Conservation (phyloP, 2,329 filamentous ascomycete species). For the Fusarium azukiicola region DNA sequence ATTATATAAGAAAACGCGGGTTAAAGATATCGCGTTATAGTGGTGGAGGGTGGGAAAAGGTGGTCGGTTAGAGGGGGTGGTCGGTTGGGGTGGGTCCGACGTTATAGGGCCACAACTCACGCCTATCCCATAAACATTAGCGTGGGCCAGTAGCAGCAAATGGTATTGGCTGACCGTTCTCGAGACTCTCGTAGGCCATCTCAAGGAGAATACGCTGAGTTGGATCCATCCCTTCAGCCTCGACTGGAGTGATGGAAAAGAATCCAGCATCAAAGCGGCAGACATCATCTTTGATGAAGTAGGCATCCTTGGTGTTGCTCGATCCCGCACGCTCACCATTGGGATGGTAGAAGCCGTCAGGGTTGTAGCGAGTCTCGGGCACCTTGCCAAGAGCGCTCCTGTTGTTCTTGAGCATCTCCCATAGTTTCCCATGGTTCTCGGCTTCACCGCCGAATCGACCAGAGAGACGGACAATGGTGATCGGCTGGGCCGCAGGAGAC, state of each 20-base stretch:
- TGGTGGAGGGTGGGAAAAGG: no score
- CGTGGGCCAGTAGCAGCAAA: background rate
- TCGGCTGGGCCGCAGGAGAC: background rate
- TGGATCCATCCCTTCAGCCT: conserved; percentile 70
- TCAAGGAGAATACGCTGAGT: background rate
- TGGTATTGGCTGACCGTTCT: background rate
- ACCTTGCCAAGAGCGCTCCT: conserved; percentile 66
- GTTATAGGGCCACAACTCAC: background rate
- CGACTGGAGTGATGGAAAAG: conserved; percentile 72
- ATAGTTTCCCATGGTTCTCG: conserved; percentile 66
- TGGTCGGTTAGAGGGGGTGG: no score
- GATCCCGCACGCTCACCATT: conserved; percentile 66
- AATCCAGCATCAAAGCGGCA: conserved; percentile 73
- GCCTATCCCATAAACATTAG: background rate
- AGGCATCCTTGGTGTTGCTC: conserved; percentile 61
- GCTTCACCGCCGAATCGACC: conserved; percentile 70
- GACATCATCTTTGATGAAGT: conserved; percentile 70
- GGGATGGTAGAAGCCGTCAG: conserved; percentile 65
- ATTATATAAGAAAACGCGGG: no score
- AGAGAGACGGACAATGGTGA: conserved; percentile 70
- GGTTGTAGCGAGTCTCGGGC: conserved; percentile 71
- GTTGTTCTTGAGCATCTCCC: conserved; percentile 66
- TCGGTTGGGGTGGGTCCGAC: no score
- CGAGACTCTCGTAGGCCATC: background rate
- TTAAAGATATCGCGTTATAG: no score